phyloP scores from a whole-genome alignment of 306 rosid genomes.

The Corylus heterophylla region DNA sequence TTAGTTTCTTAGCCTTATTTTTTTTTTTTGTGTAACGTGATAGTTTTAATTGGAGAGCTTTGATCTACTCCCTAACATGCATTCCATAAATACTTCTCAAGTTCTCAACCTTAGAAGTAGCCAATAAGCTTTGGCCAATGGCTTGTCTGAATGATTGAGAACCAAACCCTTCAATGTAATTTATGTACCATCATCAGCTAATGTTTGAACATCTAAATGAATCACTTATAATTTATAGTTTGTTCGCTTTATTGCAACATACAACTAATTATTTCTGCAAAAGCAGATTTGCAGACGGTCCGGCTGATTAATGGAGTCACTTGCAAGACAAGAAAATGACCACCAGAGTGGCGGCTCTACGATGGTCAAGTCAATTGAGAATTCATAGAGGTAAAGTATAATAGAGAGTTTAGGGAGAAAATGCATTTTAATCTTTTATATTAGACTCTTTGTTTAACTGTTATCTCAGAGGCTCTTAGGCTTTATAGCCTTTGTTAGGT shows the following conservation, averaged over 20 bases:
- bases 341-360: too few relatives aligned
- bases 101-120: slow-evolving; percentile 30
- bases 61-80: slow-evolving; percentile 23
- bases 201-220: neutral
- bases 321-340: too few relatives aligned
- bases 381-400: too few relatives aligned
- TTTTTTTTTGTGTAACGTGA: neutral
- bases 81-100: neutral
- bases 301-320: too few relatives aligned
- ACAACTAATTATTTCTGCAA: neutral
- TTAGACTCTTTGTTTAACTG: too few relatives aligned
- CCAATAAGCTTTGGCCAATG: slow-evolving; percentile 15
- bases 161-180: slow-evolving; percentile 23
- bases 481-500: too few relatives aligned
- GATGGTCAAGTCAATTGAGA: too few relatives aligned
- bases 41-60: slow-evolving; percentile 18
- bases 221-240: neutral
- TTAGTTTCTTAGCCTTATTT: neutral
- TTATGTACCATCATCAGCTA: neutral
- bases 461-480: too few relatives aligned
- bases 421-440: too few relatives aligned
- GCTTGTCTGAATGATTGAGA: slow-evolving; percentile 23
- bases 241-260: neutral
- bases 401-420: too few relatives aligned
- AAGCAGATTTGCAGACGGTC: too few relatives aligned